These are phyloP conservation scores for Echinosphaeria canescens DNA, from an alignment of 2,329 filamentous ascomycete species.

Conservation along the genomic window DNA sequence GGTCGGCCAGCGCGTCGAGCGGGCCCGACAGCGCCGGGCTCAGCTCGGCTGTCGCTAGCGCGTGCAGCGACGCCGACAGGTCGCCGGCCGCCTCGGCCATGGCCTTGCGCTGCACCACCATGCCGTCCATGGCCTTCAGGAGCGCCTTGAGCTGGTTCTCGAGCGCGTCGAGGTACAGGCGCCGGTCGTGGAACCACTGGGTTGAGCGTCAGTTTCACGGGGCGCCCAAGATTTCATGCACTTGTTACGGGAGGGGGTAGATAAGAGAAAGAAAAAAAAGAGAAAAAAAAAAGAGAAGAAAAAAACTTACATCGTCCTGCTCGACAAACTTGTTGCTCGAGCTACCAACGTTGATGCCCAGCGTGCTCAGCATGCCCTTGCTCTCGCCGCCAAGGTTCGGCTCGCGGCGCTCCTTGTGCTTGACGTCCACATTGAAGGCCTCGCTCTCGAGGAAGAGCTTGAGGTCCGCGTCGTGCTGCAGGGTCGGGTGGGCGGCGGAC, in stretches of 20 bases:
- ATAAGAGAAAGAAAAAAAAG: too few relatives aligned
- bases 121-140: conserved; percentile 80
- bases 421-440: conserved; percentile 86
- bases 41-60: conserved; percentile 78
- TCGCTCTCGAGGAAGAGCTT: conserved; percentile 97
- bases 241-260: too few relatives aligned
- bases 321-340: conserved; percentile 91
- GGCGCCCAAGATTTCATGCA: too few relatives aligned
- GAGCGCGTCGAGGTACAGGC: conserved; percentile 59
- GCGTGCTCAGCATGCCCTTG: conserved; percentile 78
- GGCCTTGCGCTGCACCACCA: conserved; percentile 79
- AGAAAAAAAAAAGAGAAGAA: neutral
- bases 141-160: conserved; percentile 10
- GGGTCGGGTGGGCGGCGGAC: conserved; percentile 65
- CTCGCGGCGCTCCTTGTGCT: conserved; percentile 89
- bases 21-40: conserved; percentile 76
- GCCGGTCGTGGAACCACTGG: conserved; percentile 94
- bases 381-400: conserved; percentile 65
- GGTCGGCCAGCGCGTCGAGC: conserved; percentile 74
- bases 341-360: conserved; percentile 59
- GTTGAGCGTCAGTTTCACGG: neutral
- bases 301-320: conserved; percentile 67
- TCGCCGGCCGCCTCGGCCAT: conserved; percentile 86
- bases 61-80: conserved; percentile 83
- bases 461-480: conserved; percentile 83